Base-by-base conservation (phyloP, 2,329 filamentous ascomycete genomes). In the Ceratocystis ficicola region DNA sequence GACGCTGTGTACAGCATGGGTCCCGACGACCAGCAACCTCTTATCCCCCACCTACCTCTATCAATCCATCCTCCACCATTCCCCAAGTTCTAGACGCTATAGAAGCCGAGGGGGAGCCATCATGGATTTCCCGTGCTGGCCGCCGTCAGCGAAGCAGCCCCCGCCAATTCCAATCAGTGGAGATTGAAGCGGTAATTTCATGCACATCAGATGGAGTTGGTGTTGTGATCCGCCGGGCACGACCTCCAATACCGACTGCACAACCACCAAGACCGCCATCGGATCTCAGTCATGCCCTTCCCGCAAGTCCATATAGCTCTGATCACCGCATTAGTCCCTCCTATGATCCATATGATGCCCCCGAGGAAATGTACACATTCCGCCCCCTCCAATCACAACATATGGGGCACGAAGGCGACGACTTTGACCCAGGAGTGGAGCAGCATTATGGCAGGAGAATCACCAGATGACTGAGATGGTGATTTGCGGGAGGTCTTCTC, bases 141-240 rank as follows among this genome's bases (percentile, higher is more conserved):
- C 57, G 20, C 44, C n/a, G n/a, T 44, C 57, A 36, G 10, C n/a
- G 59, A n/a, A 55, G 30, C 28, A 48, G 32, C 48, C 46, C 30
- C 5, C 41, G 36, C 15, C 61, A 63, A 60, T 59, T 48, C 20
- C 32, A 20, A 10, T 22, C 28, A 17, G 79, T 90, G 63, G 89
- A 95, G 75, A 77, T 95, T 3, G 90, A 95, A 75, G 90, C 90
- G 1, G 89, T 95, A n/a, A 86, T 95, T 4, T 95, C 90, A 0
- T 95, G 90, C 75, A 90, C 90, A 1, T 95, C 90, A 0, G 90
- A 95, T 73, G 90, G 90, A 0, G 78, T 95, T 0, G 89, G 95
- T 1, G 89, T 95, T 6, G 86, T 93, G 62, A 77, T 95, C 15
- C 83, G 90, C 66, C 84, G 83, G 69, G 90, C 90, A 28, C 83